These are phyloP conservation scores for Ormosia semicastrata DNA, from an alignment of 306 rosid genomes.

Conservation along the genomic window DNA sequence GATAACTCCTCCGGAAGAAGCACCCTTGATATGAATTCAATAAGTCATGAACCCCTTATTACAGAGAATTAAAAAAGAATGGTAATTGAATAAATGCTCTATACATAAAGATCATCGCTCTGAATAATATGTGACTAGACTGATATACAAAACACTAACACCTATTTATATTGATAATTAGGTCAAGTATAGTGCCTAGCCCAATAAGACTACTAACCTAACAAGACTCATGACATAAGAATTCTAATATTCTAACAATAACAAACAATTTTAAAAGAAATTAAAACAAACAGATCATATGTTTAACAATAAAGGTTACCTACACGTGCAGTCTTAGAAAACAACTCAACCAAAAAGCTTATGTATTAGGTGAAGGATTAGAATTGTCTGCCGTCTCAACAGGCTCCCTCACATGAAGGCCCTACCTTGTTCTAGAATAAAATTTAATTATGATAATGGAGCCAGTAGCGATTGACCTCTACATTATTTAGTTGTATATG, in stretches of 20 bases:
- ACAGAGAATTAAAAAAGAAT: neutral
- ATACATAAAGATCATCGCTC: constrained; percentile 4
- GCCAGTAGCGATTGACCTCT: neutral
- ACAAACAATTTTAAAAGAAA: neutral
- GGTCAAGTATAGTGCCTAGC: neutral
- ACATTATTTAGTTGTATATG: neutral
- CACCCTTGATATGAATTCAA: constrained; percentile 50
- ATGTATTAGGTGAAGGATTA: neutral
- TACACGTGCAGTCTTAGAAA: neutral
- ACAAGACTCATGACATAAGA: neutral
- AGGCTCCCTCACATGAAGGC: neutral
- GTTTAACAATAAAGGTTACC: neutral
- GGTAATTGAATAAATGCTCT: neutral
- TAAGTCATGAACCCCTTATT: neutral
- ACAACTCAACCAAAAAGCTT: neutral
- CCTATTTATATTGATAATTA: neutral
- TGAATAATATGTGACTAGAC: neutral
- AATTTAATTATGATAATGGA: neutral
- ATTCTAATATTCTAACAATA: neutral
- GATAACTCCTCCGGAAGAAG: constrained; percentile 60
- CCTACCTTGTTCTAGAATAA: neutral
- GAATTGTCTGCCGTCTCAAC: neutral
- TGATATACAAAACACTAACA: neutral
- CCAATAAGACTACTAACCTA: constrained; percentile 13
- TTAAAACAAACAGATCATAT: neutral